Base-by-base conservation (phyloP, 768 basidiomycete genomes). In the Mrakia frigida region DNA sequence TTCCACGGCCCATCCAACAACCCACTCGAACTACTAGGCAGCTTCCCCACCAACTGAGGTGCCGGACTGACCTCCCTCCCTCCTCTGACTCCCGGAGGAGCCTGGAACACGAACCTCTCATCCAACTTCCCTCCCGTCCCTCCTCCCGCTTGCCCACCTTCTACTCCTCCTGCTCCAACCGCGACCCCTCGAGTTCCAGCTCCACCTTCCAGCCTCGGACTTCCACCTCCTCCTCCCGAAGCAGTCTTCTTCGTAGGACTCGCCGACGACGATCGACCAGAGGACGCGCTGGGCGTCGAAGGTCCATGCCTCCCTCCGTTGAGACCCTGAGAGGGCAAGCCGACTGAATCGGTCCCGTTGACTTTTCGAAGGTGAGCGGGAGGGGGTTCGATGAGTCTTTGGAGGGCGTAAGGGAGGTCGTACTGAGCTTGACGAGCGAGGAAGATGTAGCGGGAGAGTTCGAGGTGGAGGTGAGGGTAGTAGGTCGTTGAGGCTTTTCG, bases 401-500 rank as follows among this genome's bases (percentile, higher is more conserved):
- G 89, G 46, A 95, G 86, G 13, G 91, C 88, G 86, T 90, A 94
- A 14, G 94, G 93, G 50, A 95, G 82, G 79, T 92, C 90, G 80
- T 89, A 91, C 46, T 89, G 89, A 53, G 92, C 87, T 23, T 87
- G 85, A 35, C 84, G 84, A 3, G 90, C 89, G 78, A 89, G 86
- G 0, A 87, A 85, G 79, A 98, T 87, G 82, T 98, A 98, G 43
- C 94, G 89, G 21, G 94, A 88, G 70, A 99, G 85, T 83, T 99
- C 96, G 56, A 98, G 89, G 83, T 99, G 97, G 1, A 99, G 87
- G 4, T 89, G 91, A 0, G 94, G 93, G 83, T 99, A 99, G 83
- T 97, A 98, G 18, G 91, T 90, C 33, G 91, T 89, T 25, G 95
- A 98, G 23, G 97, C 94, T 84, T 98, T 98, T 70, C 97, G 91